phyloP scores from a whole-genome alignment of 2,329 filamentous ascomycete species.

The Clonostachys byssicola region DNA sequence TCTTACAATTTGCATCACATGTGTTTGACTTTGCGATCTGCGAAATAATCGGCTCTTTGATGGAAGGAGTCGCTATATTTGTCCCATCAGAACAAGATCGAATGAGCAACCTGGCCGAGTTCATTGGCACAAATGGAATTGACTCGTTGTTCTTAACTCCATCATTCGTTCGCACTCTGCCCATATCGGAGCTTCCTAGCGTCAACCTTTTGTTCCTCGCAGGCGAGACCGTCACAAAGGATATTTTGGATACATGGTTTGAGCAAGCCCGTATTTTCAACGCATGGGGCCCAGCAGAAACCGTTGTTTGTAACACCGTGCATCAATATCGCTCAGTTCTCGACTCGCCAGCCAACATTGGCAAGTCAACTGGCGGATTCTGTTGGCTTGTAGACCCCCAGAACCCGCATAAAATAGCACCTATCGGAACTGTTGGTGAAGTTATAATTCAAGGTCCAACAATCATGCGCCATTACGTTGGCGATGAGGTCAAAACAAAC shows the following conservation, averaged over 20 bases:
- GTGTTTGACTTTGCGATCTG: constrained; percentile 8
- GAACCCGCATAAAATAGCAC: constrained; percentile 7
- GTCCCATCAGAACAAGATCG: constrained; percentile 31
- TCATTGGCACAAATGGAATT: constrained; percentile 6
- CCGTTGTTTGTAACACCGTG: constrained; percentile 1
- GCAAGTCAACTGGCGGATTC: constrained; percentile 1
- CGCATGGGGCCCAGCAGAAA: constrained; percentile 5
- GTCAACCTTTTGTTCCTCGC: constrained; percentile 3
- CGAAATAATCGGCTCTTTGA: constrained; percentile 9
- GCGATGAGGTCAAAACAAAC: constrained; percentile 19
- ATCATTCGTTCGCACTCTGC: not conserved
- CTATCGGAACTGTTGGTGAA: constrained; percentile 16
- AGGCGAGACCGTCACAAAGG: constrained; percentile 4
- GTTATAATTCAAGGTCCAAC: constrained; percentile 21
- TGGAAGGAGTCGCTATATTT: constrained; percentile 19
- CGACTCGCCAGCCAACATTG: constrained; percentile 2
- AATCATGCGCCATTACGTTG: constrained; percentile 42
- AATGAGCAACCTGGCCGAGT: constrained; percentile 22
- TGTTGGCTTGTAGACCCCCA: constrained; percentile 10
- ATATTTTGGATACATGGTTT: constrained; percentile 5
- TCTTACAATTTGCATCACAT: constrained; percentile 13
- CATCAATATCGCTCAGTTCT: constrained; percentile 1
- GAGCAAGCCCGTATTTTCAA: constrained; percentile 3
- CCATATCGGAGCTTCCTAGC: not conserved
- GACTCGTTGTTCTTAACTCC: constrained; percentile 12